Conservation (phyloP, 768 basidiomycete species). For the Kockovaella imperatae region DNA sequence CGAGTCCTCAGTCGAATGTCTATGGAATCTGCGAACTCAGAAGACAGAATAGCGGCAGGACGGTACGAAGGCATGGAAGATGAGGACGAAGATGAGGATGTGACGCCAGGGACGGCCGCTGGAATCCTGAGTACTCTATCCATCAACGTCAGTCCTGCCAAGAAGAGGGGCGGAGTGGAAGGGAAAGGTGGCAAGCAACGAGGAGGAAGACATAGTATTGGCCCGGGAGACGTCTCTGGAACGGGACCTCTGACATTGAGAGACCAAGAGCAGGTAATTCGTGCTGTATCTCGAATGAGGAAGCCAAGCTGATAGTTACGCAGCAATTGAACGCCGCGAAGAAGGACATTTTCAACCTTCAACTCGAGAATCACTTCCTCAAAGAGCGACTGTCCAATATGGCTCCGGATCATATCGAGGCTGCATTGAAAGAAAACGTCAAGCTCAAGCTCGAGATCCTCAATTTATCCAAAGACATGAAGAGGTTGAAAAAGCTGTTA, state of each 20-base stretch:
- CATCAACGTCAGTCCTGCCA: constrained; percentile 16
- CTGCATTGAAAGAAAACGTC: constrained; percentile 84
- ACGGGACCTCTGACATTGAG: constrained; percentile 61
- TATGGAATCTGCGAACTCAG: constrained; percentile 14
- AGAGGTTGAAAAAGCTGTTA: constrained; percentile 82
- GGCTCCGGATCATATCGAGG: constrained; percentile 85
- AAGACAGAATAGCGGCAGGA: no score
- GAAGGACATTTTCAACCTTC: constrained; percentile 95
- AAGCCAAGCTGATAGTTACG: neutral
- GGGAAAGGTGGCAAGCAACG: constrained; percentile 18
- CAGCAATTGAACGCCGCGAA: constrained; percentile 92
- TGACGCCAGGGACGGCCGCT: no score
- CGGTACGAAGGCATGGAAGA: constrained; percentile 17
- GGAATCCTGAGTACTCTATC: constrained; percentile 11
- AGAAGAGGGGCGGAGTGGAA: constrained; percentile 2
- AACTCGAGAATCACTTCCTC: constrained; percentile 88
- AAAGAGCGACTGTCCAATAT: constrained; percentile 85
- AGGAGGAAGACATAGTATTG: constrained; percentile 37
- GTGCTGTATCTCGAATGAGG: neutral
- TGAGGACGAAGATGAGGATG: constrained; percentile 21
- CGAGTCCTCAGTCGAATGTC: constrained; percentile 18
- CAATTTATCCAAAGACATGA: constrained; percentile 79
- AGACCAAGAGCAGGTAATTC: constrained; percentile 87
- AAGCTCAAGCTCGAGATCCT: constrained; percentile 87
- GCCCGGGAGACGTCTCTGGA: constrained; percentile 11